phyloP scores from a whole-genome alignment of 495 filamentous ascomycete species.

The Lasiosphaeriaceae sp. region DNA sequence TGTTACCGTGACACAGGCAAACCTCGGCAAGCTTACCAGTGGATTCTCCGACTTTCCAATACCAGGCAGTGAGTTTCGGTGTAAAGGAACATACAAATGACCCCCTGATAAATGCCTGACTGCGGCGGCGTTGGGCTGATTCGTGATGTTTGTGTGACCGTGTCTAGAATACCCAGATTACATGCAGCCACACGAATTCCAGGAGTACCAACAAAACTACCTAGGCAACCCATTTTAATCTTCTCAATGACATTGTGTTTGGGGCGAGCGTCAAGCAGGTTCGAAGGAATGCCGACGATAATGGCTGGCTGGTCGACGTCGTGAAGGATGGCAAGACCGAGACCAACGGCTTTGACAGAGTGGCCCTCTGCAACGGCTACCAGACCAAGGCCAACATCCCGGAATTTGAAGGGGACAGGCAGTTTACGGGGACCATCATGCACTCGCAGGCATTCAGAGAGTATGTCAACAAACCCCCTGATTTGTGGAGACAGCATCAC shows the following conservation, averaged over 20 bases:
- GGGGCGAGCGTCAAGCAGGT: constrained; percentile 4
- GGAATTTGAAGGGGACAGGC: constrained; percentile 19
- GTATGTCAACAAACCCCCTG: constrained; percentile 3
- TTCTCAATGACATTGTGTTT: constrained; percentile 14
- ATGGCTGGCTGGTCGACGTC: constrained; percentile 21
- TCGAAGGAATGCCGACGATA: constrained; percentile 3
- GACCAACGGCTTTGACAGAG: constrained; percentile 26
- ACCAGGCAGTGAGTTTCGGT: constrained; percentile 26
- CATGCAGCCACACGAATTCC: constrained; percentile 22
- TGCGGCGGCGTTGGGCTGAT: not conserved
- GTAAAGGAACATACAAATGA: too few relatives aligned
- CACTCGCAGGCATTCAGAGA: constrained; percentile 23
- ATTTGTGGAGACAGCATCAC: not conserved
- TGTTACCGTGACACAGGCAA: constrained; percentile 23
- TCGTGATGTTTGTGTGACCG: not conserved
- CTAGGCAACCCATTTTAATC: constrained; percentile 15
- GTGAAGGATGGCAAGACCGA: constrained; percentile 13
- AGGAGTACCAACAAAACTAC: constrained; percentile 31
- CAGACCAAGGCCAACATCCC: constrained; percentile 28
- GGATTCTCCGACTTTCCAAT: constrained; percentile 35
- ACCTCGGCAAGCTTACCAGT: constrained; percentile 34
- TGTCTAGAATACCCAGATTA: constrained; percentile 25
- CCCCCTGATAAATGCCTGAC: too few relatives aligned
- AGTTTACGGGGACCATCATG: constrained; percentile 26
- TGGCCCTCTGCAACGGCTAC: constrained; percentile 30